Evolutionary conservation across 805 yeast genomes (phyloP), one percentile per base, ranked within the genome.

Genomic region (Wickerhamomyces pijperi): DNA sequence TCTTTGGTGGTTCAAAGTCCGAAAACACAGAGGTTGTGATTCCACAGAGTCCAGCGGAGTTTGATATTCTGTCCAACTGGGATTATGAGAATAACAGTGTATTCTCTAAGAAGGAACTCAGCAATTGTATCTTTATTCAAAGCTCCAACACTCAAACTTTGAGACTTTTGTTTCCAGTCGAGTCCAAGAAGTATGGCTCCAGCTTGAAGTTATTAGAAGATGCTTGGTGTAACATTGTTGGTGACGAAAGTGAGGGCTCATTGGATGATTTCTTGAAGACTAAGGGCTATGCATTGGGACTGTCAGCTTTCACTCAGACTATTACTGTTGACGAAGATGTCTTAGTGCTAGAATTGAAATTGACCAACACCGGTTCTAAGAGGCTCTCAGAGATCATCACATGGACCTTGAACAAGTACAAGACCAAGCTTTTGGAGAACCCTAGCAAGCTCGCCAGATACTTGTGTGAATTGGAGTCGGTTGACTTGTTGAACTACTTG

Each of bases 231-330:
- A 70, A 71, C 36, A 39, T 80, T 0, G 56, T 79, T 37, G 90
- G 90, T 1, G 78, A 76, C 53, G 90, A 82, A 56, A 57, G 75
- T 4, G 40, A 46, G 2, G 69, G 68, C 0, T 72, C 85, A 0
- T 50, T 81, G 5, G 68, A 69, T 43, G 54, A 64, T 5, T 50
- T 47, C 15, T 55, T 77, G 9, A 59, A 58, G 17, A 15, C 37
- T 43, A 4, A 50, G 46, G 32, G 67, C 58, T 17, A 64, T 56
- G 42, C 63, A 64, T 54, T 63, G 2, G 51, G 58, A 0, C 56
- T 74, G 3, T 49, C 52, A 32, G 73, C 79, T 0, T 73, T 58
- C 42, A 49, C 58, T 1, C 70, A 74, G 17, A 44, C 50, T 2
- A 47, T 72, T 20, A 46, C 71, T 2, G 39, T 48, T 2, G 58